Evolutionary conservation across 1,284 basidiomycete species (phyloP), one percentile per base, ranked within the genome.

Genomic region (Schizophyllum commune): DNA sequence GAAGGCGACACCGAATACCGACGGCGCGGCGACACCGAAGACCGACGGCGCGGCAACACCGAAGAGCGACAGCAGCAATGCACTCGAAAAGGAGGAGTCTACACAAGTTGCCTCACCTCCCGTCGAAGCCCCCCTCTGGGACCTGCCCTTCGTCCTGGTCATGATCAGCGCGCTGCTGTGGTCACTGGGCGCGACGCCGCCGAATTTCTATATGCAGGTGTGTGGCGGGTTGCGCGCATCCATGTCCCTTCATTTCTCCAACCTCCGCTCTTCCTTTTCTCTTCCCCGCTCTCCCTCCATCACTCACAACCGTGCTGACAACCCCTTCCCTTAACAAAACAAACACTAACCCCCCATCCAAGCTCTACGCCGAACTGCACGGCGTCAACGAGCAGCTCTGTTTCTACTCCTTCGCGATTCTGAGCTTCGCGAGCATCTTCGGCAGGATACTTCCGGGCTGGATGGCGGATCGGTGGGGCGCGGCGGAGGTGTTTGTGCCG

Each of bases 281-380:
- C n/a, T n/a, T n/a, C n/a, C n/a, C n/a, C n/a, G n/a, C n/a, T n/a
- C n/a, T n/a, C n/a, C n/a, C n/a, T n/a, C n/a, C n/a, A n/a, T n/a
- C n/a, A n/a, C n/a, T 56, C 66, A 76, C 32, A 73, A 78, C 57
- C 68, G 79, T 66, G 66, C 79, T 4, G 76, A 79, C 61, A 72
- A 74, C 47, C 68, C n/a, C n/a, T n/a, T n/a, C n/a, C n/a, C n/a
- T n/a, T n/a, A n/a, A n/a, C n/a, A n/a, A n/a, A n/a, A n/a, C n/a
- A n/a, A n/a, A n/a, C 74, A 13, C 64, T 79, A n/a, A 64, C 64
- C 52, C 65, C 66, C 70, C 57, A 57, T 58, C 74, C 7, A 73
- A 74, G 57, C 64, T 73, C 0, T 67, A 72, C 55, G 68, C 72
- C 2, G 58, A 65, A 11, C 63, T 52, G 22, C 72, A 72, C 58